phyloP scores from a whole-genome alignment of 2,329 filamentous ascomycete species.

The Hypomyces rosellus region DNA sequence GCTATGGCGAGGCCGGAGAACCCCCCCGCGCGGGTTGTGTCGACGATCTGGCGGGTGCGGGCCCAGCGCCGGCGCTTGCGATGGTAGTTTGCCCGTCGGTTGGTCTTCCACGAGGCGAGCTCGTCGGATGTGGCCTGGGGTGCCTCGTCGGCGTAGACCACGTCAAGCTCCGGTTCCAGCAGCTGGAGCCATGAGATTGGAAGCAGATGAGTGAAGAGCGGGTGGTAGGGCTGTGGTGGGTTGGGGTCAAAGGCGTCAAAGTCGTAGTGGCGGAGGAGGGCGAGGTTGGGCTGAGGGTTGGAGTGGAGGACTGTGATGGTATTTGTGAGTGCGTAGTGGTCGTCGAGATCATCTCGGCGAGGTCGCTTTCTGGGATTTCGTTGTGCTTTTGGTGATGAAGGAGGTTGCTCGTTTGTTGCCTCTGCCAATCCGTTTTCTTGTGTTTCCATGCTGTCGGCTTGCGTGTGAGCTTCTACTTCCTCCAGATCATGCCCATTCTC shows the following conservation, averaged over 20 bases:
- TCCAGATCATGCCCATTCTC: constrained; percentile 8
- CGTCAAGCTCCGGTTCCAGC: constrained; percentile 67
- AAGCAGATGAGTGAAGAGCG: constrained; percentile 74
- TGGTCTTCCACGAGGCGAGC: constrained; percentile 68
- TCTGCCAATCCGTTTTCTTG: background rate
- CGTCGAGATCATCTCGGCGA: constrained; percentile 46
- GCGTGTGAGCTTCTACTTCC: constrained; percentile 1
- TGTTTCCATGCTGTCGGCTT: constrained; percentile 5
- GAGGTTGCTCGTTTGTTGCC: background rate
- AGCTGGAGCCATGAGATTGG: constrained; percentile 90
- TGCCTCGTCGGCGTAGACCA: constrained; percentile 63
- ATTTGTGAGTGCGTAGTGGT: constrained; percentile 63
- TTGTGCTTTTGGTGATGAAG: constrained; percentile 15
- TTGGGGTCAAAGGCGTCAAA: constrained; percentile 66
- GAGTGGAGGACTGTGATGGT: constrained; percentile 76
- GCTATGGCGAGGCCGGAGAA: constrained; percentile 83
- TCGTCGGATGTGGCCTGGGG: constrained; percentile 51
- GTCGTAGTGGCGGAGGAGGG: constrained; percentile 81
- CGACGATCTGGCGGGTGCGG: constrained; percentile 63
- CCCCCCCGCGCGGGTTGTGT: constrained; percentile 65
- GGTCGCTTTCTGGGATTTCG: constrained; percentile 23
- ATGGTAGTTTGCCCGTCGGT: constrained; percentile 77
- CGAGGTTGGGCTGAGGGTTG: constrained; percentile 81
- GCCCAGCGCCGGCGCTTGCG: constrained; percentile 84
- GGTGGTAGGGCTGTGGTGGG: constrained; percentile 57